These are phyloP conservation scores for Eleusine coracana DNA, from an alignment of 176 grass and related monocot genomes.

Conservation along the genomic window DNA sequence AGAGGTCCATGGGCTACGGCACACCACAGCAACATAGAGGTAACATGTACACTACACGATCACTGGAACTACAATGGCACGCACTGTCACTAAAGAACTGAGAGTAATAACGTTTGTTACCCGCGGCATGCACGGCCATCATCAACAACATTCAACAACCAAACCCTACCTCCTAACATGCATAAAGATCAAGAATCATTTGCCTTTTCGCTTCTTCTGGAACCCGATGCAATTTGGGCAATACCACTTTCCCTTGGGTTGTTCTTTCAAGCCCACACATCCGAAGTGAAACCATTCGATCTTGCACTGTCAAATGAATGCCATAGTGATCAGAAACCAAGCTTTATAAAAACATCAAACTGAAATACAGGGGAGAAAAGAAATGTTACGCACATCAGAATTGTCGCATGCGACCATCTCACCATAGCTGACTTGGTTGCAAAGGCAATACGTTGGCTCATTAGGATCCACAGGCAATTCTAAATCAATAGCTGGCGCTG, in stretches of 20 bases:
- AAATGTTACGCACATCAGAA: constrained; percentile 54
- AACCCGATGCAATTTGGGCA: constrained; percentile 67
- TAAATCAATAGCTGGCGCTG: constrained; percentile 69
- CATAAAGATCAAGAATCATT: constrained; percentile 41
- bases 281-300: constrained; percentile 98
- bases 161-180: constrained; percentile 9
- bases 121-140: not conserved
- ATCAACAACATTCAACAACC: constrained; percentile 15
- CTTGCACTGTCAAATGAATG: constrained; percentile 75
- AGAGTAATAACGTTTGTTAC: not conserved
- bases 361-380: not conserved
- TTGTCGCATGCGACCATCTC: constrained; percentile 98
- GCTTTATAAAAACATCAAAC: not conserved
- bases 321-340: not conserved
- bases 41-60: constrained; percentile 44
- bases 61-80: constrained; percentile 34
- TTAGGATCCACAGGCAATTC: constrained; percentile 97
- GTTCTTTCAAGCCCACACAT: constrained; percentile 89
- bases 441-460: constrained; percentile 90
- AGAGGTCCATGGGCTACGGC: not conserved
- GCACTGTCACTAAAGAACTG: not conserved
- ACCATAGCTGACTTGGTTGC: constrained; percentile 94
- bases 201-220: constrained; percentile 87
- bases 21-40: constrained; percentile 21
- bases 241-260: constrained; percentile 98